These are phyloP conservation scores for Dictyostelium firmibasis DNA, from an alignment of 78 protist species.

Conservation along the genomic window DNA sequence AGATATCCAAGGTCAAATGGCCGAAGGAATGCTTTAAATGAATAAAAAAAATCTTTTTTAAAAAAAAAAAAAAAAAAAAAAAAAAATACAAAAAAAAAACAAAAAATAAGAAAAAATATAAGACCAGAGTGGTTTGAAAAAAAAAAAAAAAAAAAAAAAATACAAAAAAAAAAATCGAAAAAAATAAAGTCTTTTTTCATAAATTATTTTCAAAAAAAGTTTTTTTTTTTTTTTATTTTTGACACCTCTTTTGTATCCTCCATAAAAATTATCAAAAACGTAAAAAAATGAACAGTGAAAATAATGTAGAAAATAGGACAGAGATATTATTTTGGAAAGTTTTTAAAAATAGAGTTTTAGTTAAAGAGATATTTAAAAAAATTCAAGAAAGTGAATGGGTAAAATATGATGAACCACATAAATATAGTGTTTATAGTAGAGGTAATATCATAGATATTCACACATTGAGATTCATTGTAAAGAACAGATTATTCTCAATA, in stretches of 20 bases:
- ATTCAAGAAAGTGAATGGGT: background rate
- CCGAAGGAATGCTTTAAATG: background rate
- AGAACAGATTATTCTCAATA: background rate
- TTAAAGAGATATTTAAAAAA: background rate
- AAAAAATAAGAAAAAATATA: too few species aligned
- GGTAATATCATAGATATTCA: background rate
- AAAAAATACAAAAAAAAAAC: too few species aligned
- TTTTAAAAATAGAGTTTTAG: background rate
- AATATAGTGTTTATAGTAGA: background rate
- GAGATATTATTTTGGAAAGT: conserved; percentile 1
- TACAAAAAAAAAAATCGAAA: too few species aligned
- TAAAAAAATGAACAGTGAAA: too few species aligned
- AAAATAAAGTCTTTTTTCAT: too few species aligned
- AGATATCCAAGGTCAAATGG: conserved; percentile 60
- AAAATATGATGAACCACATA: background rate
- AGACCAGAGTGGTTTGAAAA: too few species aligned
- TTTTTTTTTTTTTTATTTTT: too few species aligned
- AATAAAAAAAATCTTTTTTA: conserved; percentile 9
- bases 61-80: background rate
- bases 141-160: too few species aligned
- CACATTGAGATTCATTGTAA: background rate
- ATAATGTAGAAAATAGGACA: too few species aligned
- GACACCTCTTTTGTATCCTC: too few species aligned
- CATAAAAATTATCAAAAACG: too few species aligned
- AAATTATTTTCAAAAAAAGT: too few species aligned